Base-by-base conservation (phyloP, 352 stramenopile species). In the Thraustotheca clavata region DNA sequence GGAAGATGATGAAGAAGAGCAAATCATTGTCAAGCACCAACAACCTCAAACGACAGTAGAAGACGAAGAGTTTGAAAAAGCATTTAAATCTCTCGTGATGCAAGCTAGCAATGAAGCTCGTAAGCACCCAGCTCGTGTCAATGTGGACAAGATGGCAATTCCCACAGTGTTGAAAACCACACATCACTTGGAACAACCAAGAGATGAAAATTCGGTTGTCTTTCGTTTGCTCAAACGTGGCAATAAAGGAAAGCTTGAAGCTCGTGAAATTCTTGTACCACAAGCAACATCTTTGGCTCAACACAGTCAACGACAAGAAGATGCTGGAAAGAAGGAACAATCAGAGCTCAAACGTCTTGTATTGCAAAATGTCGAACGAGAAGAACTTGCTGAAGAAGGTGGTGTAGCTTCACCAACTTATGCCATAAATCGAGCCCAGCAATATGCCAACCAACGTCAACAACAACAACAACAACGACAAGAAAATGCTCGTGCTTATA, bases 181-280 rank as follows among this genome's bases (percentile, higher is more conserved):
- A 3, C 70, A 59, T 18, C 59, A 66, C 40, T 24, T 72, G 32
- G 46, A 54, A 12, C 4, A 27, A 12, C 29, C 32, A 34, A 60
- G 26, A 33, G 49, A 33, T 26, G 33, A 33, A 0, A 59, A 73
- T 20, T 71, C 73, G 31, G 83, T 96, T 18, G 74, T 89, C 29
- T 98, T 98, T 67, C 94, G 96, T 31, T 86, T 99, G 66, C 71
- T 99, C 6, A 97, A 97, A 63, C 91, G 95, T 48, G 95, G 96
- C 20, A 97, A 97, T 75, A 98, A 98, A 75, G 96, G 96, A 66
- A 98, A 98, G 67, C 82, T 97, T 59, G 96, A 98, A 66, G 90
- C 95, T 0, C 94, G 96, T 26, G 76, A 94, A 49, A 71, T 99
- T 40, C 63, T 98, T 16, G 93, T 99, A 16, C 94, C 95, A 0